Evolutionary conservation across 768 basidiomycete genomes (phyloP).

Genomic region (Xanthoconium stramineum): DNA sequence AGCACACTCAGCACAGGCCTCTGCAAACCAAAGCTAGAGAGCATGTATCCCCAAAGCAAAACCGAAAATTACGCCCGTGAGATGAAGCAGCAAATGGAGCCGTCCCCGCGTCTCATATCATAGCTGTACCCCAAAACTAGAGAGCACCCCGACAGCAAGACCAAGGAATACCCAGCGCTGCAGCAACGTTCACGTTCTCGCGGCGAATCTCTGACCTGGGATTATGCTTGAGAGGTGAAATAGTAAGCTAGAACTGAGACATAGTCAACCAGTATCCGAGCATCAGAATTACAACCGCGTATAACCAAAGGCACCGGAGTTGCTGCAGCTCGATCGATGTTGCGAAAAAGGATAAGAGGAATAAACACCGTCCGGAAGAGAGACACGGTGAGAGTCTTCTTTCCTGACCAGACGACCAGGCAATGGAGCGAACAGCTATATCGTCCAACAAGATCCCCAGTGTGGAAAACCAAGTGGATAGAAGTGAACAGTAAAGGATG

Average conservation of each 20-base stretch:
- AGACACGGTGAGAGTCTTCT: constrained; percentile 1
- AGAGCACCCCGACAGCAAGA: constrained; percentile 66
- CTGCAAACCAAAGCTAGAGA: too few species aligned
- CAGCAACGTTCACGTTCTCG: constrained; percentile 84
- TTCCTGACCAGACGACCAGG: constrained; percentile 48
- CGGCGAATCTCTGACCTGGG: constrained; percentile 57
- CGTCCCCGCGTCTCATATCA: constrained; percentile 30
- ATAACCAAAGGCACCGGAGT: constrained; percentile 41
- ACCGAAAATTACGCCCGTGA: too few species aligned
- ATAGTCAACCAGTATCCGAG: constrained; percentile 79
- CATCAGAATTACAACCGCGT: constrained; percentile 57
- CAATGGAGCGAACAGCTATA: constrained; percentile 71
- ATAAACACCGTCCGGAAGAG: background rate
- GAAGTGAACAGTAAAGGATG: constrained; percentile 55
- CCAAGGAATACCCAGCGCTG: constrained; percentile 77
- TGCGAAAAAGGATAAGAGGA: constrained; percentile 31
- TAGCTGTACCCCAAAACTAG: constrained; percentile 75
- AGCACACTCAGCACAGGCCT: too few species aligned
- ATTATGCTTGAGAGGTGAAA: constrained; percentile 47
- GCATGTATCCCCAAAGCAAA: too few species aligned
- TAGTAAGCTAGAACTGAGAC: constrained; percentile 67
- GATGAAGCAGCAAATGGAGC: too few species aligned
- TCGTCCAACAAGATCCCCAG: constrained; percentile 68
- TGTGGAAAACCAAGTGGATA: constrained; percentile 75
- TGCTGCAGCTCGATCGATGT: constrained; percentile 53